These are phyloP conservation scores for Thermoascus crustaceus DNA, from an alignment of 2,329 filamentous ascomycete species.

Conservation along the genomic window DNA sequence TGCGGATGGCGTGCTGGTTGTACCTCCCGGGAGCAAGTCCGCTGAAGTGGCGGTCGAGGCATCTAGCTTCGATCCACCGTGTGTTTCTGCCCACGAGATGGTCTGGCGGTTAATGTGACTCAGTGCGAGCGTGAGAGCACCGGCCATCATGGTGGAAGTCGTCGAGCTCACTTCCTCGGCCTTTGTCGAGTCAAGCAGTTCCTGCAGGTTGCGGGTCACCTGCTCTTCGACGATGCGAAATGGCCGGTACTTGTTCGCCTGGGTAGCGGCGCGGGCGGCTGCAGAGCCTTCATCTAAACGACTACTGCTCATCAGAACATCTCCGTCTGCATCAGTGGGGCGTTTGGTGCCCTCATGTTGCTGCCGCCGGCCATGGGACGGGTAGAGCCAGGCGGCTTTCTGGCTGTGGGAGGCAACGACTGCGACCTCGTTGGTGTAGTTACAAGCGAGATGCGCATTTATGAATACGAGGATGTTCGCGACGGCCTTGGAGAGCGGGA, in stretches of 20 bases:
- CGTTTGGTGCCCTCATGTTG: constrained; percentile 8
- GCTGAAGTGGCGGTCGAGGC: constrained; percentile 25
- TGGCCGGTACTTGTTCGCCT: constrained; percentile 85
- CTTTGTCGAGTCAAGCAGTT: constrained; percentile 64
- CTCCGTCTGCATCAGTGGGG: constrained; percentile 34
- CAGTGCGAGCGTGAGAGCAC: constrained; percentile 81
- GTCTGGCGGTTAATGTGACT: constrained; percentile 81
- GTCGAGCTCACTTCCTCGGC: constrained; percentile 50
- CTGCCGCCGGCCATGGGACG: constrained; percentile 35
- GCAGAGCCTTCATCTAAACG: constrained; percentile 22
- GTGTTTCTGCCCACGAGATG: constrained; percentile 54
- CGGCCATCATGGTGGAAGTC: constrained; percentile 79
- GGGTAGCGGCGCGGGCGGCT: constrained; percentile 23
- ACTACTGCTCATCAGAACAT: constrained; percentile 53
- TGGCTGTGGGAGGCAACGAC: constrained; percentile 84
- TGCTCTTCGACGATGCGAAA: constrained; percentile 81
- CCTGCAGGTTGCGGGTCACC: constrained; percentile 63
- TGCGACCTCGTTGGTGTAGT: constrained; percentile 86
- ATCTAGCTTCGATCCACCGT: constrained; percentile 34
- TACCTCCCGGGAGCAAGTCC: not conserved
- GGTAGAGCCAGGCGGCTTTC: constrained; percentile 84
- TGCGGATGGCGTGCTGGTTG: constrained; percentile 18
- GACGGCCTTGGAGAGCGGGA: constrained; percentile 75
- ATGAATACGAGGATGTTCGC: constrained; percentile 91
- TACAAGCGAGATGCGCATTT: constrained; percentile 91